These are phyloP conservation scores for Lachnellula hyalina DNA, from an alignment of 2,329 filamentous ascomycete genomes.

Conservation along the genomic window DNA sequence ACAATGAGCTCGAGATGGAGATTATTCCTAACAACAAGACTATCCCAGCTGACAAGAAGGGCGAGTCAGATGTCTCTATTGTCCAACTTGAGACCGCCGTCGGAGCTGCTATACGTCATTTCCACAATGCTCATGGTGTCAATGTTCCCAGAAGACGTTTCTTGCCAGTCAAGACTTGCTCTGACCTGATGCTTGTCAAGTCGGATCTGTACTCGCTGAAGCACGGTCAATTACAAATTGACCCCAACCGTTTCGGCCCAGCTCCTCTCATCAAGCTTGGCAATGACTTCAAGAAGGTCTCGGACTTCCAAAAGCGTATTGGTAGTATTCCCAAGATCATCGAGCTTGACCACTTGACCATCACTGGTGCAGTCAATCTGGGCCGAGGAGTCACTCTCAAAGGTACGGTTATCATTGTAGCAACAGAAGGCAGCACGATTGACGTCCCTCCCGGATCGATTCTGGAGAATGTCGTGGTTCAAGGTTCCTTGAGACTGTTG, in stretches of 20 bases:
- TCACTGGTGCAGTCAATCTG: slow-evolving; percentile 95
- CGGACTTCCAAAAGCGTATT: slow-evolving; percentile 87
- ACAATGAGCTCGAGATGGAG: slow-evolving; percentile 97
- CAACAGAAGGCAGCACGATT: slow-evolving; percentile 95
- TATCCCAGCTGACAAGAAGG: slow-evolving; percentile 98
- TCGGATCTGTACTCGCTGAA: slow-evolving; percentile 98
- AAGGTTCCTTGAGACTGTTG: slow-evolving; percentile 79
- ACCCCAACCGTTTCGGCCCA: slow-evolving; percentile 91
- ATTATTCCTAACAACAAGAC: slow-evolving; percentile 99
- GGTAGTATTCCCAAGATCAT: slow-evolving; percentile 85
- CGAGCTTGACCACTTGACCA: slow-evolving; percentile 91
- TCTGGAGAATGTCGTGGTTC: slow-evolving; percentile 97
- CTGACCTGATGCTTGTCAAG: slow-evolving; percentile 98
- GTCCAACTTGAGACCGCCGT: slow-evolving; percentile 98
- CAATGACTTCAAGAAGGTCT: slow-evolving; percentile 99
- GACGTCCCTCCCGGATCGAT: slow-evolving; percentile 95
- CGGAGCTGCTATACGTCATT: slow-evolving; percentile 96
- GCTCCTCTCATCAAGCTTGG: slow-evolving; percentile 98
- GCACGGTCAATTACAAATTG: slow-evolving; percentile 97
- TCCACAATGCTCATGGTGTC: slow-evolving; percentile 97
- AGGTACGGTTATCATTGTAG: slow-evolving; percentile 98
- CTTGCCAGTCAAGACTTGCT: slow-evolving; percentile 99
- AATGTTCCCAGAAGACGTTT: slow-evolving; percentile 97
- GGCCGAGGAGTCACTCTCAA: slow-evolving; percentile 94
- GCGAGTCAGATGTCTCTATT: slow-evolving; percentile 95